Evolutionary conservation across 495 filamentous ascomycete genomes (phyloP), one percentile per base, ranked within the genome.

Genomic region (Neurospora intermedia): DNA sequence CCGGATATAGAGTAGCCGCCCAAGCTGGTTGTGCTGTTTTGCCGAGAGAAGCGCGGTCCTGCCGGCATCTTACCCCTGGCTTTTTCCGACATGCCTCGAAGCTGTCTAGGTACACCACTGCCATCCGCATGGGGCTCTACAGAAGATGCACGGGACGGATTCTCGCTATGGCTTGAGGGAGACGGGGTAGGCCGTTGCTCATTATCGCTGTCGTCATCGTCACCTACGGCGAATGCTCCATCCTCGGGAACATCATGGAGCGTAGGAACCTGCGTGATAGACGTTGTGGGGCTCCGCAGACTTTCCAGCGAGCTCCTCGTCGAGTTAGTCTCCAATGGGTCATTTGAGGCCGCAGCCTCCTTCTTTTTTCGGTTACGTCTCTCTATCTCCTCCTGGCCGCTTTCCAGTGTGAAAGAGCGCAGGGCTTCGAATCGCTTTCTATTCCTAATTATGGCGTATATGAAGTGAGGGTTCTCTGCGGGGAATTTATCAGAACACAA

Each of bases 1-100:
- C 86, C 70, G 31, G 87, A 78, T 69, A 87, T 85, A 70, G 88
- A 85, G 77, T 92, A 85, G 80, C 90, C 91, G 70, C 83, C 87
- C 43, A 98, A 86, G 76, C 93, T 97, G 11, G 93, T 92, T 69
- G 90, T 94, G 81, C 93, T 97, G 77, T 94, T 96, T 78, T 98
- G 96, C 9, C 96, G 86, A 4, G 94, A 97, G 79, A 99, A 98
- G 11, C 87, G 86, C 46, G 92, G 87, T 4, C 93, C 91, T 11
- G 92, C 94, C n/a, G 96, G 96, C 89, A 96, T 93, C 80, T 99
- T 99, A 9, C 96, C 96, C 69, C 96, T 85, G 38, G 96, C 96
- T 78, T 98, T 99, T 81, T 99, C 96, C 11, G 95, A 97, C 94
- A 98, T 99, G 69, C 94, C 95, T 69, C 93, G 89, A n/a, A 96